A percentile compares a stretch with the other conserved stretches of the same genome.
Conservation (phyloP, 2,329 filamentous ascomycete genomes). For the Aspergillus caelatus region DNA sequence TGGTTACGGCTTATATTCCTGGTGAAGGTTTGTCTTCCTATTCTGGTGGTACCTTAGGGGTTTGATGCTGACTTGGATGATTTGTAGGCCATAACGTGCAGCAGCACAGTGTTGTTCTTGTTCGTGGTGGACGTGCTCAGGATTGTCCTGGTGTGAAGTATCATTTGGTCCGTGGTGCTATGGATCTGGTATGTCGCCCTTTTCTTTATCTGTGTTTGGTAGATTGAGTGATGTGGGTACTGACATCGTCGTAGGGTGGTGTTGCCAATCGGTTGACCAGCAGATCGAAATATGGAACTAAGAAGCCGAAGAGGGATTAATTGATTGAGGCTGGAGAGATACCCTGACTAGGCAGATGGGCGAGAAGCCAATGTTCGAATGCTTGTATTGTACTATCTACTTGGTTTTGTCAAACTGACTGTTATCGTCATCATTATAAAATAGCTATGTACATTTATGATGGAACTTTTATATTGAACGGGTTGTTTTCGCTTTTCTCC, state of each 20-base stretch:
- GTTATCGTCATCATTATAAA: constrained; percentile 15
- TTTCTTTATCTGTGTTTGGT: not conserved
- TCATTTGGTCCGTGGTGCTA: constrained; percentile 83
- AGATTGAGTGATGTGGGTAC: constrained; percentile 13
- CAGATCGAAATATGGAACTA: constrained; percentile 95
- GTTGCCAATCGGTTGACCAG: constrained; percentile 81
- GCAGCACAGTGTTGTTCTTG: constrained; percentile 95
- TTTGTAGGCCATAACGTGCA: constrained; percentile 85
- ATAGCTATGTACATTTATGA: constrained; percentile 23
- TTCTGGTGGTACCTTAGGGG: not conserved
- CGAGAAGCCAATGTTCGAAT: not conserved
- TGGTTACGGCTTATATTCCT: constrained; percentile 92
- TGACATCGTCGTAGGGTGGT: constrained; percentile 68
- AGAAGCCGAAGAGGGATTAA: constrained; percentile 88
- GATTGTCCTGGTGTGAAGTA: constrained; percentile 99
- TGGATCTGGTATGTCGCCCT: constrained; percentile 77
- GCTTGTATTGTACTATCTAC: constrained; percentile 13
- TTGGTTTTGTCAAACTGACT: constrained; percentile 8
- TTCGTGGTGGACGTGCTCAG: constrained; percentile 89
- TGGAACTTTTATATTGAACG: constrained; percentile 7
- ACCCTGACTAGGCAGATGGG: not conserved
- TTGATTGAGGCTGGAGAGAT: constrained; percentile 1
- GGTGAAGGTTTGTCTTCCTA: constrained; percentile 68
- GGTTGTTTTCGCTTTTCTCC: not conserved
- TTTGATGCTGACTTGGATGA: constrained; percentile 13